Conservation (phyloP, 768 basidiomycete species). For the Candolleomyces efflorescens region DNA sequence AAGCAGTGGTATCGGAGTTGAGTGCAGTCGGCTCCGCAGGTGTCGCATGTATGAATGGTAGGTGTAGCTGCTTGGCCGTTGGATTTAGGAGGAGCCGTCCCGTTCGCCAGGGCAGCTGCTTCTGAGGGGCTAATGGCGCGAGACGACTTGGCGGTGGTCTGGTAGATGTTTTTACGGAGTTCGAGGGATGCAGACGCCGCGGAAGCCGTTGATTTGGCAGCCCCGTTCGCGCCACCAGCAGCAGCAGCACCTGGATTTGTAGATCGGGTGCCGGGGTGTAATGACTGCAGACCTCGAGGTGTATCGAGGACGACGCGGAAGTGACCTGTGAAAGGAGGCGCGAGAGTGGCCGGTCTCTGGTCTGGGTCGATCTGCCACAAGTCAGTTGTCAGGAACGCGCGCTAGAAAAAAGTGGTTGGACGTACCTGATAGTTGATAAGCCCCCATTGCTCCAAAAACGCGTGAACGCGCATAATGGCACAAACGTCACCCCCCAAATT, state of each 20-base stretch:
- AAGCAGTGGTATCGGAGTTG: slow-evolving; percentile 85
- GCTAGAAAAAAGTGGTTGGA: not conserved
- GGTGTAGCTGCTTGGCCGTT: slow-evolving; percentile 45
- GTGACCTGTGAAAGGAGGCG: slow-evolving; percentile 97
- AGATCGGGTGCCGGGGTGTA: slow-evolving; percentile 77
- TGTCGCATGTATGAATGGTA: slow-evolving; percentile 75
- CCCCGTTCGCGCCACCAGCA: slow-evolving; percentile 21
- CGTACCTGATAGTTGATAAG: slow-evolving; percentile 96
- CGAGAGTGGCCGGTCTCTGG: slow-evolving; percentile 87
- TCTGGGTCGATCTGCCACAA: slow-evolving; percentile 87
- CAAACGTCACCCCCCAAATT: slow-evolving; percentile 98
- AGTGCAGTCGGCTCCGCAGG: slow-evolving; percentile 93
- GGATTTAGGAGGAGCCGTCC: slow-evolving; percentile 37
- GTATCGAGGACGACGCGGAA: slow-evolving; percentile 98
- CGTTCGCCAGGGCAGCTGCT: slow-evolving; percentile 60
- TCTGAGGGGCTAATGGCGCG: slow-evolving; percentile 64
- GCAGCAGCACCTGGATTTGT: slow-evolving; percentile 43
- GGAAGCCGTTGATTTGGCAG: slow-evolving; percentile 23
- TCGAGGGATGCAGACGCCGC: slow-evolving; percentile 73
- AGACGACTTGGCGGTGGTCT: slow-evolving; percentile 82
- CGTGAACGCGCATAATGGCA: slow-evolving; percentile 98
- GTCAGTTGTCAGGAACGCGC: not conserved
- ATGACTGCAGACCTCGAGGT: slow-evolving; percentile 90
- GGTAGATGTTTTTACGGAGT: slow-evolving; percentile 84
- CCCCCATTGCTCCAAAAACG: slow-evolving; percentile 98